Evolutionary conservation across 345 rosid genomes (phyloP), one percentile per base, ranked within the genome.

Genomic region (Euclidium syriacum): DNA sequence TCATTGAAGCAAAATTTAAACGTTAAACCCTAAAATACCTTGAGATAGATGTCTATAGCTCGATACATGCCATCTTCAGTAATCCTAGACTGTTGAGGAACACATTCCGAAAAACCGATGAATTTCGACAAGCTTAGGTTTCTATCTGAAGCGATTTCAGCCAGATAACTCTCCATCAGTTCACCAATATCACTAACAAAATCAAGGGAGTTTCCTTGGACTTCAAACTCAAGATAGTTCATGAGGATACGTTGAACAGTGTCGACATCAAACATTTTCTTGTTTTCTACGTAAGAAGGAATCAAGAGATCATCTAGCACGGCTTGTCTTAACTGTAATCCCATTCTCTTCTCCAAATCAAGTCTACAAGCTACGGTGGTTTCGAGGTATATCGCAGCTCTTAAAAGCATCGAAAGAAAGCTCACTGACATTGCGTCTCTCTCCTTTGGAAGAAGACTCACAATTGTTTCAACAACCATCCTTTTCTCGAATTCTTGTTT

Each of bases 341-440:
- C 95, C 82, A 92, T 82, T 77, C 88, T 79, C 69, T 80, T 92
- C 77, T 92, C 98, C 75, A 92, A 74, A 75, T 86, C 98, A 41
- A 92, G 80, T 58, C 94, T 78, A 62, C 98, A 92, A 75, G 98
- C 94, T 48, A 92, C 83, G 4, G 89, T 92, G 51, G 98, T 88
- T 70, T 92, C 85, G 0, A 86, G 88, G 75, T 85, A 81, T 50
- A 85, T 81, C 2, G 94, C 83, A 19, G 98, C 87, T 8, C 85
- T 83, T 32, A 86, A 86, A 68, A 92, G 74, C 88, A 83, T 77
- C 0, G 96, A 89, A 4, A 89, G 84, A 78, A 83, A 92, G 77
- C 89, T 83, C 23, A 86, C 85, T 0, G 96, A 82, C 65, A 85
- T n/a, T 32, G 77, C 73, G 68, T 83, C 70, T 61, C 70, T 78